Conservation (phyloP, 2,329 filamentous ascomycete species). For the Monosporascus sp. region DNA sequence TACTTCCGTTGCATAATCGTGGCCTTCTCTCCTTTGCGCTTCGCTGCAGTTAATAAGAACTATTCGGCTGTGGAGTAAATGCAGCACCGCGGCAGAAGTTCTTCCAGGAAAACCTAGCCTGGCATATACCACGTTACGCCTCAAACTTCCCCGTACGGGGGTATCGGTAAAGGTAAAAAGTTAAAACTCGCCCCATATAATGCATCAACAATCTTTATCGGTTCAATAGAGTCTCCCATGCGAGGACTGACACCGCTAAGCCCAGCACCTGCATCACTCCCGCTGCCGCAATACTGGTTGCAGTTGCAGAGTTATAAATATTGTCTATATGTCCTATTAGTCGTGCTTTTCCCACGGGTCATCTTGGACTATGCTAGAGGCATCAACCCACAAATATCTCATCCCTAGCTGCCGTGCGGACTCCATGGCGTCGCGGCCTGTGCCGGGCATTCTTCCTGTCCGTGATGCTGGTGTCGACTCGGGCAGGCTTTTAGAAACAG, state of each 20-base stretch:
- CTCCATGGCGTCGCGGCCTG: not conserved
- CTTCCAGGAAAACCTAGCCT: constrained; percentile 12
- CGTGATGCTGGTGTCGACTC: not conserved
- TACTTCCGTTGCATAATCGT: not conserved
- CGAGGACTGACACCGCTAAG: not conserved
- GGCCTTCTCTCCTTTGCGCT: not conserved
- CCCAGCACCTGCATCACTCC: not conserved
- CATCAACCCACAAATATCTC: not conserved
- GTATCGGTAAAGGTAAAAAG: not conserved
- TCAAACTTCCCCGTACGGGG: not conserved
- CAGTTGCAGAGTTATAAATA: not conserved
- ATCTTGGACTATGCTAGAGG: not conserved
- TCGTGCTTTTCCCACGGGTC: not conserved
- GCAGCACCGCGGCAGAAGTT: constrained; percentile 7
- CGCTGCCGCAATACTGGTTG: not conserved
- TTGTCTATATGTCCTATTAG: not conserved
- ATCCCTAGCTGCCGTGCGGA: not conserved
- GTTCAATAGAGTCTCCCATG: not conserved
- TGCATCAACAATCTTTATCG: not conserved
- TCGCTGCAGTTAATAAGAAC: not conserved
- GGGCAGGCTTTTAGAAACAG: not conserved
- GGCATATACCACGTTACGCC: not conserved
- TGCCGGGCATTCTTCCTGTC: not conserved
- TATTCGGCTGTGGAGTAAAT: constrained; percentile 4
- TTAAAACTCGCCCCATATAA: not conserved